Conservation (phyloP, 2,329 filamentous ascomycete genomes). For the Claviceps maximensis region DNA sequence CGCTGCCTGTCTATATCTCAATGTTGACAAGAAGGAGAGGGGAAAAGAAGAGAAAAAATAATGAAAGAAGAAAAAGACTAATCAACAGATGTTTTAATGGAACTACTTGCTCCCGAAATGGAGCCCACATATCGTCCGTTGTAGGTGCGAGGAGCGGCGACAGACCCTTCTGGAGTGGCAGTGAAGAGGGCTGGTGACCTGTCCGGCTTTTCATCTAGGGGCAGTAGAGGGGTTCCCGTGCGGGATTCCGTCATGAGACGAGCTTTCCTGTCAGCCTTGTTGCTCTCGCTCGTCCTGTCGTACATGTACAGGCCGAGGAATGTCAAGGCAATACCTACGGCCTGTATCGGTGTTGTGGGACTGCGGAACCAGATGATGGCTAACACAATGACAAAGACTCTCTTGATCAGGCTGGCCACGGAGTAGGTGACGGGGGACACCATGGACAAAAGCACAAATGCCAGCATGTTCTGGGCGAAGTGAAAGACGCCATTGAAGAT, state of each 20-base stretch:
- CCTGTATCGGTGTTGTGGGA: slow-evolving; percentile 71
- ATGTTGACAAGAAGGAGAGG: neutral
- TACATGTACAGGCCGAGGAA: slow-evolving; percentile 92
- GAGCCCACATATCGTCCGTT: slow-evolving; percentile 32
- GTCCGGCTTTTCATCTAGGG: slow-evolving; percentile 37
- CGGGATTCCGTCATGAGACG: slow-evolving; percentile 41
- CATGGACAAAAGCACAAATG: slow-evolving; percentile 83
- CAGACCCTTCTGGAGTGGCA: slow-evolving; percentile 7
- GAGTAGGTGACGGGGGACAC: slow-evolving; percentile 96
- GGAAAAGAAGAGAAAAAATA: neutral
- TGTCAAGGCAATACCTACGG: slow-evolving; percentile 72
- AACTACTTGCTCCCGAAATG: slow-evolving; percentile 26
- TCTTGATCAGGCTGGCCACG: slow-evolving; percentile 89
- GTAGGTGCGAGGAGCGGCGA: slow-evolving; percentile 23
- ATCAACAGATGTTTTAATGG: slow-evolving; percentile 42
- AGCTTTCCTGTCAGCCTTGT: slow-evolving; percentile 74
- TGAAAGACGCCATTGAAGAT: slow-evolving; percentile 95
- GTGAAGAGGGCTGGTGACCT: neutral
- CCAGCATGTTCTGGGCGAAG: slow-evolving; percentile 90
- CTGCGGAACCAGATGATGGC: slow-evolving; percentile 95
- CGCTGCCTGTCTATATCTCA: slow-evolving; percentile 12
- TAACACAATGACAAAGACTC: slow-evolving; percentile 90
- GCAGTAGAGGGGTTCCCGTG: slow-evolving; percentile 44
- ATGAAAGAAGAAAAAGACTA: slow-evolving; percentile 11
- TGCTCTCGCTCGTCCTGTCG: slow-evolving; percentile 78